A percentile compares a stretch with the other conserved stretches of the same genome.
Conservation (phyloP, 148 eudicot genomes). For the Rhododendron kiyosumense region DNA sequence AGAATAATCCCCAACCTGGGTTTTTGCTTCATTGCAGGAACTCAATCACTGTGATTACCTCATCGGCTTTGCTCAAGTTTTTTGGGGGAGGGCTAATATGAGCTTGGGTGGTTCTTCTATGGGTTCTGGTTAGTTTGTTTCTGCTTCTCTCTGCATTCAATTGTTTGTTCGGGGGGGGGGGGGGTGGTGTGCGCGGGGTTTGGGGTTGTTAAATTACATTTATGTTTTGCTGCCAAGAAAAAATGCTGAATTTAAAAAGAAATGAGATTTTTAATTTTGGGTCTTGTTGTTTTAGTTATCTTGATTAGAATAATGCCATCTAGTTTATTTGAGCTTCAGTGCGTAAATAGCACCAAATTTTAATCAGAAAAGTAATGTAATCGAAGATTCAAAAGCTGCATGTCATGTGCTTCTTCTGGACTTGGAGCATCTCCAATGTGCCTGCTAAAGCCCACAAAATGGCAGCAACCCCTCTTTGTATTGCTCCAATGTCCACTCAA, state of each 20-base stretch:
- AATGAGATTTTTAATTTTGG: not conserved
- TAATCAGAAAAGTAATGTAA: not conserved
- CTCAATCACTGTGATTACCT: constrained; percentile 6
- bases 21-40: constrained; percentile 15
- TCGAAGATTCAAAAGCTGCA: not conserved
- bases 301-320: not conserved
- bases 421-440: not conserved
- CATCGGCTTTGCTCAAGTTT: not conserved
- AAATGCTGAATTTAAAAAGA: not conserved
- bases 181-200: too few relatives aligned
- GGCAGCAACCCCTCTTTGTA: not conserved
- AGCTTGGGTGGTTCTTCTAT: constrained; percentile 55
- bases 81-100: constrained; percentile 30
- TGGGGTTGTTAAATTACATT: not conserved
- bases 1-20: not conserved
- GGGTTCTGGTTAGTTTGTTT: constrained; percentile 49
- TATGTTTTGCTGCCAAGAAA: constrained; percentile 8
- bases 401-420: not conserved
- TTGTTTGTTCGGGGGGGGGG: not conserved
- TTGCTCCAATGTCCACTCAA: not conserved
- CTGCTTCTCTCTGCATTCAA: not conserved
- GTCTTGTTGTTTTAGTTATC: not conserved
- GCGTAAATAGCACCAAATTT: not conserved
- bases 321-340: not conserved
- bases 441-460: not conserved